Percentiles rank a stretch among this genome's conserved stretches.
These are phyloP conservation scores for Linnemannia zychae DNA, from an alignment of 192 early-diverging fungal genomes.

Conservation along the genomic window DNA sequence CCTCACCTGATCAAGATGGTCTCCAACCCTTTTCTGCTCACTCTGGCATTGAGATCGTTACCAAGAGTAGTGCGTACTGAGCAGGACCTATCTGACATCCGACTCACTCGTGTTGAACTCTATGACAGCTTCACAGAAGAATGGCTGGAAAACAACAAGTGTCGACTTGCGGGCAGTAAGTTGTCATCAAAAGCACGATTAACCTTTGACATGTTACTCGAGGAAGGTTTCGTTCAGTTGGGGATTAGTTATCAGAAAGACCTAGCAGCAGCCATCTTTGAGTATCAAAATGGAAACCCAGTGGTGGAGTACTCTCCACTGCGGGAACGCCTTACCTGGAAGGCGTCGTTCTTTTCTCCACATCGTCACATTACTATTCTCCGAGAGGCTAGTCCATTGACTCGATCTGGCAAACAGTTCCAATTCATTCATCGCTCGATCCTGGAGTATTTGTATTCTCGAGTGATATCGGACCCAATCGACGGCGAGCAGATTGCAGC, in stretches of 20 bases:
- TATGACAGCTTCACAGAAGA: conserved; percentile 2
- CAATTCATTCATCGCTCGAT: conserved; percentile 11
- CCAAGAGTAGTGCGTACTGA: neutral
- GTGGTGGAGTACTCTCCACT: neutral
- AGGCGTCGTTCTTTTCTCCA: neutral
- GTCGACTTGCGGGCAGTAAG: neutral
- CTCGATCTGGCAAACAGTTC: neutral
- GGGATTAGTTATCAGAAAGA: neutral
- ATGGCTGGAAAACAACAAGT: neutral
- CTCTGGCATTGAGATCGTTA: neutral
- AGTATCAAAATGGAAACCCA: neutral
- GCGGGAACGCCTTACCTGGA: neutral
- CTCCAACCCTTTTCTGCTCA: neutral
- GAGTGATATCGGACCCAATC: neutral
- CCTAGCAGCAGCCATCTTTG: conserved; percentile 1
- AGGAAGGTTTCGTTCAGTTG: neutral
- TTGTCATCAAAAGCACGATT: neutral
- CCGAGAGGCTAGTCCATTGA: neutral
- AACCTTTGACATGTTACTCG: neutral
- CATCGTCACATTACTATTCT: neutral
- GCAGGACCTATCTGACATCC: neutral
- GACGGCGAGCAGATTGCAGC: neutral
- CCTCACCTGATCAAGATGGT: neutral
- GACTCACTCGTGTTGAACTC: neutral
- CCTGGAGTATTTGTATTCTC: conserved; percentile 13